Evolutionary conservation across 1,284 basidiomycete species (phyloP), one percentile per base, ranked within the genome.

Genomic region (Sanguinoderma infundibulare): DNA sequence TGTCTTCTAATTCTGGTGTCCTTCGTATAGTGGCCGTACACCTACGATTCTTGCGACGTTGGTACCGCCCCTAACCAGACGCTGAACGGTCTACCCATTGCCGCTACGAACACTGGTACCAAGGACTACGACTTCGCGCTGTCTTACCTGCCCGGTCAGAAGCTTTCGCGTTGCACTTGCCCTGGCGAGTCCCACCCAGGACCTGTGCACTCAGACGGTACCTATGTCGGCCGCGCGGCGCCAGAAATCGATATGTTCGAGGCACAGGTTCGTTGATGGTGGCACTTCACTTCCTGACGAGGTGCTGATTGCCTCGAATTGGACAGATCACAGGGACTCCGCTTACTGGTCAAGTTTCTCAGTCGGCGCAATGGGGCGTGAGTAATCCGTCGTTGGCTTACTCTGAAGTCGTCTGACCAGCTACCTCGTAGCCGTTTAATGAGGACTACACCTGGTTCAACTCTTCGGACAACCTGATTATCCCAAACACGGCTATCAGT

Each of bases 161-260:
- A 85, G 35, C 73, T 89, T n/a, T 94, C 92, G 5, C 83, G 91
- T 0, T 97, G 95, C 76, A 95, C 94, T 2, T 97, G 95, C 71
- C 78, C 87, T 0, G 84, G 84, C n/a, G 86, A 88, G 55, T 85
- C 88, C 51, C 95, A 97, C 70, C 95, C 95, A 0, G 95, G 95
- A 0, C 95, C 95, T 14, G 79, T 71, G 34, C 77, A 78, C 53
- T 60, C 70, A n/a, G 81, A 85, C 68, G 84, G 84, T 10, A 83
- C 83, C 14, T 89, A 81, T 55, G 84, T 86, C 8, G 95, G 94
- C n/a, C 84, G 95, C 57, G 83, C 88, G 5, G 91, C 92, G 0
- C 94, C 94, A 0, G 94, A 96, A 78, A 92, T 96, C 65, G 92
- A 95, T 76, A 82, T 95, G 36, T 77, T 95, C 64, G 94, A 95